Base-by-base conservation (phyloP, 2,329 filamentous ascomycete species). In the Pseudogymnoascus destructans region DNA sequence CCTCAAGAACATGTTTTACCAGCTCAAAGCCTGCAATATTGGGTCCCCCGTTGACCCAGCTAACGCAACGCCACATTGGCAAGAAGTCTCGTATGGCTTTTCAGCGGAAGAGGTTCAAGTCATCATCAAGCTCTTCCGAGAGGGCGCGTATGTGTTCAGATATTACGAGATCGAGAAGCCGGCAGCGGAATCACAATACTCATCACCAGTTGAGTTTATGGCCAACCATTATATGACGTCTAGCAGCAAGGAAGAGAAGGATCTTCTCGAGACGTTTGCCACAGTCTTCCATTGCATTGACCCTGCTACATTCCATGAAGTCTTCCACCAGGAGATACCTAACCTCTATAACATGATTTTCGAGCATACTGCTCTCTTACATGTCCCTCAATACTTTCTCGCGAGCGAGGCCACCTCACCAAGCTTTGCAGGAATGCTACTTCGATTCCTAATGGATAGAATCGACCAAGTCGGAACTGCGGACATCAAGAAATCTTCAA, bases 221-320 rank as follows among this genome's bases (percentile, higher is more conserved):
- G 88, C 89, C 15, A 95, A 93, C 66, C 89, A 95, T 66, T 95
- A 95, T 70, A 95, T 95, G 80, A 84, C 93, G 40, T 92, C 90
- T 0, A 95, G 89, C 70, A 87, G 84, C 61, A 95, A 95, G 66
- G 95, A 98, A 69, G 95, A 98, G 71, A 98, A 98, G 70, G 93
- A 98, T 58, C 78, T 98, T 7, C 78, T 99, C 5, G 95, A 98
- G 74, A 95, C 89, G 2, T 99, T 99, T 70, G 93, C 92, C 1
- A 97, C 93, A 0, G 91, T 98, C 25, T 98, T 99, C 69, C 93
- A 98, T 70, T 95, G 92, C 72, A 93, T 99, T 63, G 93, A 99
- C 68, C 93, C 93, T 1, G 93, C 95, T 9, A 96, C 92, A 0
- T 98, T 99, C 69, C 91, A 98, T 67, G 93, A 99, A 73, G 90